Conservation (phyloP, 306 rosid genomes). For the Malus sylvestris region DNA sequence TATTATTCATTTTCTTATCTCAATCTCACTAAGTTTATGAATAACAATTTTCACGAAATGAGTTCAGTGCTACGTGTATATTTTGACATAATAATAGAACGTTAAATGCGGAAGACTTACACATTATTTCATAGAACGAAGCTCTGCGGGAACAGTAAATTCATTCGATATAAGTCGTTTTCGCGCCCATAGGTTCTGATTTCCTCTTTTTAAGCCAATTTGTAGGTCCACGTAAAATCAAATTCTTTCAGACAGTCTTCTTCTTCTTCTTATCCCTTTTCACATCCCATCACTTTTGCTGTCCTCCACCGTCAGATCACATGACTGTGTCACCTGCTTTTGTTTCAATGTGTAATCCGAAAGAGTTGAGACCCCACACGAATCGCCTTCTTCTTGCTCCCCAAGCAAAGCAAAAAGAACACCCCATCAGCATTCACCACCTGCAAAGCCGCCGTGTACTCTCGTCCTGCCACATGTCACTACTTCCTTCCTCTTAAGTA, state of each 20-base stretch:
- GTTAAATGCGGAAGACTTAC: accelerated
- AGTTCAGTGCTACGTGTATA: too few relatives aligned
- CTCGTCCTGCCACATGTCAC: not conserved
- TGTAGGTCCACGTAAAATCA: not conserved
- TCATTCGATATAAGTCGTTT: too few relatives aligned
- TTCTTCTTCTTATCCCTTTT: not conserved
- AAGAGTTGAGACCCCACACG: not conserved
- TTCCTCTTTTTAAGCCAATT: not conserved
- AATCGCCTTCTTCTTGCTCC: constrained; percentile 1
- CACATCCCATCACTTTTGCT: not conserved
- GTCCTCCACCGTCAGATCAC: not conserved
- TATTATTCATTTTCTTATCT: too few relatives aligned
- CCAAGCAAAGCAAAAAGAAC: constrained; percentile 1
- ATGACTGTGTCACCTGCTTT: not conserved
- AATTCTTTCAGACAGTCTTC: not conserved
- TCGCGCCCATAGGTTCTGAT: too few relatives aligned
- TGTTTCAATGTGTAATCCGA: not conserved
- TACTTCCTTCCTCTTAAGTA: not conserved
- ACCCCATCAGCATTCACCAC: not conserved
- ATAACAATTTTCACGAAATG: too few relatives aligned
- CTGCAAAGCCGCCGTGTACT: not conserved
- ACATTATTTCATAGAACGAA: too few relatives aligned
- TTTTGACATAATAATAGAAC: too few relatives aligned
- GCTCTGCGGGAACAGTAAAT: accelerated
- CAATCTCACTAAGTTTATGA: too few relatives aligned